These are phyloP conservation scores for Sarocladiaceae sp. DNA, from an alignment of 2,329 filamentous ascomycete genomes.

Conservation along the genomic window DNA sequence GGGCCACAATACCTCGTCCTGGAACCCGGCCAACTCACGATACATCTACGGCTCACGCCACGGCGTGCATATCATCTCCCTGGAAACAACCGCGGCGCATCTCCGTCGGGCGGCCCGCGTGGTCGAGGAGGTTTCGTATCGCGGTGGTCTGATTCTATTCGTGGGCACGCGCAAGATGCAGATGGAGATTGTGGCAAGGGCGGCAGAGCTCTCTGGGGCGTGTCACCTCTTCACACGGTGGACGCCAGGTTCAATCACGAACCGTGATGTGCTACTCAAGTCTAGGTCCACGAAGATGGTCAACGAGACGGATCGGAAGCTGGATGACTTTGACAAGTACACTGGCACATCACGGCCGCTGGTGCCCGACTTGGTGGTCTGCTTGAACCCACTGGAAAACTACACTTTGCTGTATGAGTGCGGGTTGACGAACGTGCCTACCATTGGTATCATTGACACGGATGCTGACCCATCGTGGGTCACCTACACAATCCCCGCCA, in stretches of 20 bases:
- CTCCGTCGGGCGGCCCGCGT: slow-evolving; percentile 90
- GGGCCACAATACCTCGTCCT: slow-evolving; percentile 82
- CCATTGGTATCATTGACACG: slow-evolving; percentile 91
- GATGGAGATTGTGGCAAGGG: slow-evolving; percentile 70
- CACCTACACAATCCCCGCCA: slow-evolving; percentile 92
- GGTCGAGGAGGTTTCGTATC: slow-evolving; percentile 76
- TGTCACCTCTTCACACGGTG: slow-evolving; percentile 91
- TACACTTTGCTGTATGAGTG: slow-evolving; percentile 88
- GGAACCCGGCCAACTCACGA: slow-evolving; percentile 89
- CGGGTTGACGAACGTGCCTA: slow-evolving; percentile 78
- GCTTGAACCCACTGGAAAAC: slow-evolving; percentile 89
- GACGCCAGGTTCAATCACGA: slow-evolving; percentile 88
- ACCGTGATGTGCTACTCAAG: slow-evolving; percentile 81
- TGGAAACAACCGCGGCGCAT: slow-evolving; percentile 83
- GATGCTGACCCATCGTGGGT: slow-evolving; percentile 89
- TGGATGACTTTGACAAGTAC: slow-evolving; percentile 59
- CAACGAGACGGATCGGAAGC: slow-evolving; percentile 60
- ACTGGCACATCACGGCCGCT: slow-evolving; percentile 58
- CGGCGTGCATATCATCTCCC: slow-evolving; percentile 85
- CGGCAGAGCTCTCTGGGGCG: slow-evolving; percentile 68
- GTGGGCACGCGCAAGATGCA: slow-evolving; percentile 83
- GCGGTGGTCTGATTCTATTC: slow-evolving; percentile 82
- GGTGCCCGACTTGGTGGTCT: slow-evolving; percentile 84
- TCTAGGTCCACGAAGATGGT: slow-evolving; percentile 66
- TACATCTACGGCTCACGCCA: slow-evolving; percentile 91